Evolutionary conservation across 306 rosid genomes (phyloP).

Genomic region (Cicer judaicum): DNA sequence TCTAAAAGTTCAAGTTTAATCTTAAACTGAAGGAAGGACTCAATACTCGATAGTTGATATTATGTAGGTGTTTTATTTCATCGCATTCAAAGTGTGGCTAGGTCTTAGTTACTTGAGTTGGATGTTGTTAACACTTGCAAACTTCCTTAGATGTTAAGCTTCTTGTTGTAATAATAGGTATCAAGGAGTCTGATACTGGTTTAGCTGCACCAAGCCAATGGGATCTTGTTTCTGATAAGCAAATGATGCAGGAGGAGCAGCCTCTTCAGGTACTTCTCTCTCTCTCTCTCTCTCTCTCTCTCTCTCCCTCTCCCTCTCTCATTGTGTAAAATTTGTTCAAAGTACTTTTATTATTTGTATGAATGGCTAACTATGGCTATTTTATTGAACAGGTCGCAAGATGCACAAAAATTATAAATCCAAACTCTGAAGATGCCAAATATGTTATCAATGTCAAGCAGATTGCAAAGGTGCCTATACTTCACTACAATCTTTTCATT

Average conservation of each 20-base stretch:
- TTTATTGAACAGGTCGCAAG: slow-evolving; percentile 81
- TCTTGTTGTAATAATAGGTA: slow-evolving; percentile 58
- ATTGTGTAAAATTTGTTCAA: slow-evolving; percentile 10
- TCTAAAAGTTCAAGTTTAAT: not conserved
- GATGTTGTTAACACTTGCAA: slow-evolving; percentile 10
- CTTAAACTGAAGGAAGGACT: slow-evolving; percentile 1
- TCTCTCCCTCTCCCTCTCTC: not conserved
- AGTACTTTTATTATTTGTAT: not conserved
- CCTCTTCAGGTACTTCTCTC: slow-evolving; percentile 81
- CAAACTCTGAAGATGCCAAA: slow-evolving; percentile 97
- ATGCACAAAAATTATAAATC: slow-evolving; percentile 96
- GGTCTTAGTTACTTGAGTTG: slow-evolving; percentile 21
- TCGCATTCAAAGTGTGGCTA: slow-evolving; percentile 24
- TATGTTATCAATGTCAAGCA: slow-evolving; percentile 96
- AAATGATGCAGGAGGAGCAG: slow-evolving; percentile 99
- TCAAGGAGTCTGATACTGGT: slow-evolving; percentile 99
- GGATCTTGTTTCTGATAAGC: slow-evolving; percentile 99
- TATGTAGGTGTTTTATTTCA: slow-evolving; percentile 16
- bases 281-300: not conserved
- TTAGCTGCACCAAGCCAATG: slow-evolving; percentile 99
- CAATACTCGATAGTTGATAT: slow-evolving; percentile 19
- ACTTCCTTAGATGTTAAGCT: slow-evolving; percentile 35
- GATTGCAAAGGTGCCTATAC: slow-evolving; percentile 80
- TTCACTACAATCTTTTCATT: not conserved
- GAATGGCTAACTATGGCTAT: slow-evolving; percentile 38